These are phyloP conservation scores for Phycomyces blakesleeanus DNA, from an alignment of 192 early-diverging fungal species.

Conservation along the genomic window DNA sequence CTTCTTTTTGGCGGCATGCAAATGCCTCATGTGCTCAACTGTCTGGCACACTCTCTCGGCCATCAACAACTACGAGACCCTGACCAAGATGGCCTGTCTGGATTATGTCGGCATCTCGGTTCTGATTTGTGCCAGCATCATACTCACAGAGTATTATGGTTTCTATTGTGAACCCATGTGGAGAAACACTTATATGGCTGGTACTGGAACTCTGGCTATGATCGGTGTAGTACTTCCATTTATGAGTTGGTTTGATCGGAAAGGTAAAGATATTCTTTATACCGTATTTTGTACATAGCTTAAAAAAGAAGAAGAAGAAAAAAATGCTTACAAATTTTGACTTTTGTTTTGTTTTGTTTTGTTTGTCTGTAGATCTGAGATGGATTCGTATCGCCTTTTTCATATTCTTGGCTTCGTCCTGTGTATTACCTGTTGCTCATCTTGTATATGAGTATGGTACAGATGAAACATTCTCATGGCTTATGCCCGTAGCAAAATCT, in stretches of 20 bases:
- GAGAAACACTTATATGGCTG: constrained; percentile 47
- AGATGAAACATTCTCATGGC: constrained; percentile 32
- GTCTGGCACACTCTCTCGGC: constrained; percentile 56
- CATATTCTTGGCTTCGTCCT: constrained; percentile 45
- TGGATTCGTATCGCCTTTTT: constrained; percentile 54
- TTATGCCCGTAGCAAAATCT: constrained; percentile 50
- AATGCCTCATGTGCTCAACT: constrained; percentile 55
- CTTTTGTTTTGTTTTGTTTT: no score
- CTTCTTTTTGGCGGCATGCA: constrained; percentile 59
- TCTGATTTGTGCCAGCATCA: constrained; percentile 53
- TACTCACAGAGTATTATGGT: constrained; percentile 57
- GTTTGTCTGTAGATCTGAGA: constrained; percentile 27
- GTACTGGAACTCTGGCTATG: constrained; percentile 42
- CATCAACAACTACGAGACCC: constrained; percentile 45
- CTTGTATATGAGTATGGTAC: constrained; percentile 42
- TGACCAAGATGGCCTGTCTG: constrained; percentile 50
- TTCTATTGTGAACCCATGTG: constrained; percentile 47
- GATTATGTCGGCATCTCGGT: constrained; percentile 63
- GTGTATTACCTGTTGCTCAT: constrained; percentile 48
- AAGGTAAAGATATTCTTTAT: constrained; percentile 6
- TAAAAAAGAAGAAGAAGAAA: neutral
- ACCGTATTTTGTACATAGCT: no score
- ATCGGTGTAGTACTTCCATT: constrained; percentile 48
- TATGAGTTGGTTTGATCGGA: constrained; percentile 47
- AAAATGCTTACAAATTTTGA: no score